Evolutionary conservation across 2,329 filamentous ascomycete species (phyloP), one percentile per base, ranked within the genome.

Genomic region (Metarhizium anisopliae): DNA sequence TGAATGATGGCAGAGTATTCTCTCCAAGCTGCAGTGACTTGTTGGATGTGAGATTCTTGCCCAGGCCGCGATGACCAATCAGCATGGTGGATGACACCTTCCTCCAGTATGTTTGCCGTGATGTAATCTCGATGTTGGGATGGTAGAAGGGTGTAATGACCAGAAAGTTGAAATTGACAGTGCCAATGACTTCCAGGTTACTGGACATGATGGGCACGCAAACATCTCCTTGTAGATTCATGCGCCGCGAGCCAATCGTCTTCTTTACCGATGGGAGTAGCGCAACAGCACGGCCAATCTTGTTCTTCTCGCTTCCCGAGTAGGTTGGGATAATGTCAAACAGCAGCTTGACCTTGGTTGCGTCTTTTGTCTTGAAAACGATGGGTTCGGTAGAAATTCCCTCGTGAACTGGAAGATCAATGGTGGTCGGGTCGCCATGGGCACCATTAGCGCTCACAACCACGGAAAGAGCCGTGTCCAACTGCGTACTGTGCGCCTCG

Each of bases 291-390:
- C 94, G 86, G 2, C 93, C 94, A 56, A 99, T 85, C 66, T 95
- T 87, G 68, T 90, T 84, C 64, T 96, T 90, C 61, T 94, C 80
- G 63, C 89, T 88, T 4, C 93, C 94, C 45, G 93, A 88, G 71
- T 97, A 97, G 0, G 94, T 99, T 1, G 93, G 94, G 2, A 97
- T 85, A 61, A 99, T 89, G 64, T 99, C 94, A 64, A 99, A 99
- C 53, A 95, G 77, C 10, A 99, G 76, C 68, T 93, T 95, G 57
- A 96, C 92, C 64, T 90, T 90, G 32, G 81, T 79, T 1, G 85
- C 78, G 66, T 97, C 90, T 1, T 72, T 79, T 0, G 93, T 86
- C 56, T 85, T 90, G 71, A 99, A 99, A 0, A 90, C 85, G 49
- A 99, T 90, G 0, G 94, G 94, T 63, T 96, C 93, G 0, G 94